A percentile compares a stretch with the other conserved stretches of the same genome.
These are phyloP conservation scores for Amanita muscaria DNA, from an alignment of 768 basidiomycete genomes.

Conservation along the genomic window DNA sequence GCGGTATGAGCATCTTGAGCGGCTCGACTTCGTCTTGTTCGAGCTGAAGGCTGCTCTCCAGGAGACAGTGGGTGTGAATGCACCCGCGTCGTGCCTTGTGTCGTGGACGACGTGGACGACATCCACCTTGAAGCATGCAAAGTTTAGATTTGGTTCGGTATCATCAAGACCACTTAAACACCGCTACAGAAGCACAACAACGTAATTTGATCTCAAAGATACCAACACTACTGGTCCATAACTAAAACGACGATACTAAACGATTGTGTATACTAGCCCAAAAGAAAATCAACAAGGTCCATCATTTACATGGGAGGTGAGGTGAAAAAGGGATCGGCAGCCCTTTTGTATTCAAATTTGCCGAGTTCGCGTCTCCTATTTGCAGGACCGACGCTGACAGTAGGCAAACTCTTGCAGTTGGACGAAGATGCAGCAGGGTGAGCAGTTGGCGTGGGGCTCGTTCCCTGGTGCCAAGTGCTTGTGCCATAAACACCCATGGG, in stretches of 20 bases:
- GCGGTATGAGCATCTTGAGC: too few relatives aligned
- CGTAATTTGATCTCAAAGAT: too few relatives aligned
- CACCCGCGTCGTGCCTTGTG: slow-evolving; percentile 36
- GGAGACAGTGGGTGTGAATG: slow-evolving; percentile 65
- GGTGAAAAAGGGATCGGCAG: slow-evolving; percentile 7
- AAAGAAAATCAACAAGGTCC: background rate
- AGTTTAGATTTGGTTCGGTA: too few relatives aligned
- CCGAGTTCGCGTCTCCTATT: slow-evolving; percentile 16
- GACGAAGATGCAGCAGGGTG: slow-evolving; percentile 57
- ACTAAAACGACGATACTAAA: too few relatives aligned
- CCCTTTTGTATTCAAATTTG: too few relatives aligned
- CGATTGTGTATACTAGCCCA: background rate
- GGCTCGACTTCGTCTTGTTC: slow-evolving; percentile 7
- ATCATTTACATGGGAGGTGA: background rate
- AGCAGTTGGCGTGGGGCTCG: slow-evolving; percentile 44
- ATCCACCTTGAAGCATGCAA: too few relatives aligned
- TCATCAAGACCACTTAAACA: too few relatives aligned
- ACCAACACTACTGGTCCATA: too few relatives aligned
- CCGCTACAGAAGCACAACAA: too few relatives aligned
- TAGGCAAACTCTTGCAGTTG: slow-evolving; percentile 42
- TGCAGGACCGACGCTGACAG: slow-evolving; percentile 22
- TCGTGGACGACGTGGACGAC: slow-evolving; percentile 5
- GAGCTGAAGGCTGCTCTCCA: slow-evolving; percentile 26
- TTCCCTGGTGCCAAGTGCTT: slow-evolving; percentile 63
- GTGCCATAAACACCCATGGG: slow-evolving; percentile 70